Evolutionary conservation across 371 early-diverging fungal species (phyloP).

Genomic region (Neoconidiobolus thromboides): DNA sequence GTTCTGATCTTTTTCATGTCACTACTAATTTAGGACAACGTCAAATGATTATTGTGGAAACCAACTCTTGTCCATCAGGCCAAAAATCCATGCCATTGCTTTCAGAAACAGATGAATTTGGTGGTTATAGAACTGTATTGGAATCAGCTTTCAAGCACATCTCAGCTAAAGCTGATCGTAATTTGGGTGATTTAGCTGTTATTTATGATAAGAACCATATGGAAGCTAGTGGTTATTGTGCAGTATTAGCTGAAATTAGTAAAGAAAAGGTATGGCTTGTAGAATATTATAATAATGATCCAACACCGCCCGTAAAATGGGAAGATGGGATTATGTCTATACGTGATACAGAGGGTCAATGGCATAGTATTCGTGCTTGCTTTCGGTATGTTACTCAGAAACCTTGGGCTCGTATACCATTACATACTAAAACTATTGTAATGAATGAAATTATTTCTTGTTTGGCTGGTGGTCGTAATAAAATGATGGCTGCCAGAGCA

Average conservation of each 20-base stretch:
- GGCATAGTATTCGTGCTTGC: slow-evolving; percentile 80
- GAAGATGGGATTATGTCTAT: slow-evolving; percentile 54
- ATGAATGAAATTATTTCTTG: slow-evolving; percentile 79
- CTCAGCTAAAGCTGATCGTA: slow-evolving; percentile 39
- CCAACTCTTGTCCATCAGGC: slow-evolving; percentile 84
- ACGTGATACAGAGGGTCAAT: slow-evolving; percentile 36
- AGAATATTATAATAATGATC: slow-evolving; percentile 55
- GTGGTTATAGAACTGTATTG: slow-evolving; percentile 61
- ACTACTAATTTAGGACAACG: slow-evolving; percentile 69
- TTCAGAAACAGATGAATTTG: slow-evolving; percentile 58
- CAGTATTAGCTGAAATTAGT: slow-evolving; percentile 65
- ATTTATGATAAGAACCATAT: slow-evolving; percentile 80
- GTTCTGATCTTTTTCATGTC: slow-evolving; percentile 81
- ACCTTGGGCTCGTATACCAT: slow-evolving; percentile 81
- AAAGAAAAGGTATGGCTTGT: slow-evolving; percentile 70
- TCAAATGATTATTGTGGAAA: slow-evolving; percentile 89
- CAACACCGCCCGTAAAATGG: slow-evolving; percentile 70
- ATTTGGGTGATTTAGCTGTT: slow-evolving; percentile 65
- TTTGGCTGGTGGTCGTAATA: slow-evolving; percentile 84
- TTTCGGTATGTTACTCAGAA: slow-evolving; percentile 85
- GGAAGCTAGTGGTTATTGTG: slow-evolving; percentile 82
- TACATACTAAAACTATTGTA: slow-evolving; percentile 62
- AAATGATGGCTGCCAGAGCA: slow-evolving; percentile 84
- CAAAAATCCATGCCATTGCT: slow-evolving; percentile 87
- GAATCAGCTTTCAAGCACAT: slow-evolving; percentile 56